Evolutionary conservation across 768 basidiomycete species (phyloP).

Genomic region (Auriculariales sp.): DNA sequence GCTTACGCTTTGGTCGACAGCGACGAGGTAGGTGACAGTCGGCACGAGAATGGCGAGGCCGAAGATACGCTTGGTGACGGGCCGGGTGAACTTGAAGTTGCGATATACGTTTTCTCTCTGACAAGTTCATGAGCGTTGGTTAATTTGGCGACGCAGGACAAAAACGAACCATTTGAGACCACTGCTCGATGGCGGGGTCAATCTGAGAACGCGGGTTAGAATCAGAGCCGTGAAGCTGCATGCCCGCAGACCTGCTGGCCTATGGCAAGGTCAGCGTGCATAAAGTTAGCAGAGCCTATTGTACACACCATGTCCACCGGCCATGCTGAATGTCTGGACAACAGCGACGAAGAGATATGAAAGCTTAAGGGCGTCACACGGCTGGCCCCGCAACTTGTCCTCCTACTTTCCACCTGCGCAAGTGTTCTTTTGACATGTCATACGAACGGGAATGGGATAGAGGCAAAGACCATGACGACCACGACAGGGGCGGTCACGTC

Average conservation of each 20-base stretch:
- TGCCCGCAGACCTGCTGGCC: neutral
- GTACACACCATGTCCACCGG: slow-evolving; percentile 45
- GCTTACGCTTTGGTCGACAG: neutral
- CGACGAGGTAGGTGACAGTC: slow-evolving; percentile 32
- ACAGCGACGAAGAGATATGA: neutral
- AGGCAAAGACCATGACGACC: slow-evolving; percentile 45
- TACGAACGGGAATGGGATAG: slow-evolving; percentile 64
- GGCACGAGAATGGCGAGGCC: slow-evolving; percentile 56
- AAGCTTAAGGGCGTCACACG: neutral
- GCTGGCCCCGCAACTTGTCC: neutral
- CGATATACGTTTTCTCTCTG: slow-evolving; percentile 79
- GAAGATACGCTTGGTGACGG: slow-evolving; percentile 43
- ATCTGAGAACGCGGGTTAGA: slow-evolving; percentile 25
- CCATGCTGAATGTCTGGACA: slow-evolving; percentile 28
- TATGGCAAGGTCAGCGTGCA: slow-evolving; percentile 4
- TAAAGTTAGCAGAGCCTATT: neutral
- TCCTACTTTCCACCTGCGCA: neutral
- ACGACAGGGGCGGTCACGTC: slow-evolving; percentile 18
- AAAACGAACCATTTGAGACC: slow-evolving; percentile 39
- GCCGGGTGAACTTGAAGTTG: slow-evolving; percentile 65
- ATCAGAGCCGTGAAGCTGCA: neutral
- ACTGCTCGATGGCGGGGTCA: slow-evolving; percentile 42
- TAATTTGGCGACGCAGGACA: neutral
- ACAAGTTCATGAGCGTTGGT: slow-evolving; percentile 3
- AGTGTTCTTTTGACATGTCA: slow-evolving; percentile 3